phyloP scores from a whole-genome alignment of 2,329 filamentous ascomycete species.

The Nigrospora oryzae region DNA sequence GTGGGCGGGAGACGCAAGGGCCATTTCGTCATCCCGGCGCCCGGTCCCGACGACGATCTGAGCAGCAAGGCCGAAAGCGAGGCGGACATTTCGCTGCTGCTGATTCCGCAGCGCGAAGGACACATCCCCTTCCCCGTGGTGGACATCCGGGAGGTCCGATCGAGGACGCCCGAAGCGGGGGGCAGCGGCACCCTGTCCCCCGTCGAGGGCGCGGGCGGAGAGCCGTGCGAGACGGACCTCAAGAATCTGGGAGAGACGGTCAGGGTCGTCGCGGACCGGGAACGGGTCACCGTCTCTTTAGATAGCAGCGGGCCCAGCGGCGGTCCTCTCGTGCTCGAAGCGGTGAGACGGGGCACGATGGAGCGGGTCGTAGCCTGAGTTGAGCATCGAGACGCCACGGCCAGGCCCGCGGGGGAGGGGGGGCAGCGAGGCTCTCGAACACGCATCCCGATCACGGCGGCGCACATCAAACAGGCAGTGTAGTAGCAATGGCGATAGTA shows the following conservation, averaged over 20 bases:
- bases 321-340: constrained; percentile 57
- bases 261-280: constrained; percentile 62
- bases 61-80: constrained; percentile 38
- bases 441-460: too few relatives aligned
- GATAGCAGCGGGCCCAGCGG: constrained; percentile 59
- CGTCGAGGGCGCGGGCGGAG: constrained; percentile 10
- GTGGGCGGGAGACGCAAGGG: constrained; percentile 74
- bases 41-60: constrained; percentile 11
- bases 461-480: too few relatives aligned
- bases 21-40: constrained; percentile 57
- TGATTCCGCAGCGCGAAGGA: constrained; percentile 75
- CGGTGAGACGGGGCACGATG: constrained; percentile 4
- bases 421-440: too few relatives aligned
- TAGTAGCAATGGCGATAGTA: too few relatives aligned
- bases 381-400: not conserved
- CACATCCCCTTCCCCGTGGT: constrained; percentile 69
- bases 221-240: constrained; percentile 72
- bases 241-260: constrained; percentile 71
- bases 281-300: constrained; percentile 63
- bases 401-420: too few relatives aligned
- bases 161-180: constrained; percentile 11
- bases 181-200: constrained; percentile 2
- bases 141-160: constrained; percentile 60
- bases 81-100: constrained; percentile 57
- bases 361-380: not conserved